Percentiles rank a stretch among this genome's conserved stretches.
Evolutionary conservation across 2,329 filamentous ascomycete genomes (phyloP).

Genomic region (Claviceps arundinis): DNA sequence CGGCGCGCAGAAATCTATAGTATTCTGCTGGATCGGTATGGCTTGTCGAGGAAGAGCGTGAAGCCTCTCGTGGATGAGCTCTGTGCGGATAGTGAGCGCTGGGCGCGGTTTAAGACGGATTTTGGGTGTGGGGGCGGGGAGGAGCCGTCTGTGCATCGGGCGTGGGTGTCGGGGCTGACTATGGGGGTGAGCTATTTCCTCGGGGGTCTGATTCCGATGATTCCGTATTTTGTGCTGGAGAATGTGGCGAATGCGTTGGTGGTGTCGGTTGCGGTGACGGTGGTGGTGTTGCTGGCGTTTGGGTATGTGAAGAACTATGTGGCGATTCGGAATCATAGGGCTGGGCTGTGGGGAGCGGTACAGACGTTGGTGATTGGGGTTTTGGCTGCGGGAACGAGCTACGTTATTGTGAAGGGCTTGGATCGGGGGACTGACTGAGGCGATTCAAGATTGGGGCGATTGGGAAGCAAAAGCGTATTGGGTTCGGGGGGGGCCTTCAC

Average conservation of each 20-base stretch:
- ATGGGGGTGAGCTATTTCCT: conserved; percentile 58
- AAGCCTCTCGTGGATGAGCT: conserved; percentile 36
- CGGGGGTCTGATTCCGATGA: conserved; percentile 55
- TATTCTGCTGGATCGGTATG: conserved; percentile 37
- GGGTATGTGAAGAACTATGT: conserved; percentile 52
- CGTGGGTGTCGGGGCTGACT: conserved; percentile 46
- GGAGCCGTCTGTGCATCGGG: conserved; percentile 27
- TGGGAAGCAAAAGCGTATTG: no score
- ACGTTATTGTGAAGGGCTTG: conserved; percentile 46
- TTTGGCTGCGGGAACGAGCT: conserved; percentile 52
- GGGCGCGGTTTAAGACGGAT: conserved; percentile 47
- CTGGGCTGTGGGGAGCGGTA: conserved; percentile 44
- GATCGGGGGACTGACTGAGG: conserved; percentile 17
- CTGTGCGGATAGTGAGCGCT: conserved; percentile 31
- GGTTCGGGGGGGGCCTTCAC: no score
- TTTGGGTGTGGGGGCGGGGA: conserved; percentile 38
- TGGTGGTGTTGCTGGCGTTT: conserved; percentile 46
- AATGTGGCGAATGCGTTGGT: conserved; percentile 36
- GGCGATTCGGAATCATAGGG: conserved; percentile 34
- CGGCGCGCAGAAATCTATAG: conserved; percentile 36
- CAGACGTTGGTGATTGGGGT: conserved; percentile 54
- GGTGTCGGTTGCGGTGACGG: conserved; percentile 47
- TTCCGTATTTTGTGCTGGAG: conserved; percentile 52
- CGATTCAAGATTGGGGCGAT: background rate
- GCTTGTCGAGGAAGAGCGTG: conserved; percentile 29